Evolutionary conservation across 306 rosid species (phyloP), one percentile per base, ranked within the genome.

Genomic region (Sechiopsis laciniata): DNA sequence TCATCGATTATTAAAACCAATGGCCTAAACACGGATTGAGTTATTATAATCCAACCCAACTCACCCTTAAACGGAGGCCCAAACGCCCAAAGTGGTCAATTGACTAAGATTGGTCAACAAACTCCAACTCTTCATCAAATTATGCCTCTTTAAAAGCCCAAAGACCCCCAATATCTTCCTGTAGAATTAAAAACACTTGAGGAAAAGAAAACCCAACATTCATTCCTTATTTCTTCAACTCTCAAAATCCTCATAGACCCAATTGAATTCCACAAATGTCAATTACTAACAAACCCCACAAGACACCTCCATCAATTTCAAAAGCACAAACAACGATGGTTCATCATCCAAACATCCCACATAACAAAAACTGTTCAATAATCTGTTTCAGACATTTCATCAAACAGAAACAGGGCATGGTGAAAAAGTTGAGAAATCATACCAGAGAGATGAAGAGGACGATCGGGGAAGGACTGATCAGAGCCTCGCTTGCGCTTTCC

Each of bases 401-500:
- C 21, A 15, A 70, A 70, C 22, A 21, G 58, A 16, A 29, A 17
- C 11, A 7, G 60, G 0, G 10, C 14, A 64, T 24, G 45, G 32
- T 70, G 6, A 15, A 12, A n/a, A 15, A 71, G 77, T 3, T 2
- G 59, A 21, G 46, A 8, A 40, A 40, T 32, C 64, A 14, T 83
- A 88, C 97, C 96, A 8, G 82, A 20, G 48, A 89, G 68, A 72
- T 77, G 75, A 71, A 83, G 79, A 84, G 84, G 82, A 37, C 73
- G 86, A 71, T 88, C 83, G 77, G 69, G 74, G 17, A 81, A 82
- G 63, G 67, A 56, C 29, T 79, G 92, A 83, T 89, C 85, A 76
- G 86, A 83, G 71, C 72, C 75, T 62, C 84, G 88, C 83, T 89
- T 91, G 61, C 84, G 78, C 82, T 87, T 90, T 42, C 87, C 87